Evolutionary conservation across 2,329 filamentous ascomycete species (phyloP), one percentile per base, ranked within the genome.

Genomic region (Fusarium agapanthi): DNA sequence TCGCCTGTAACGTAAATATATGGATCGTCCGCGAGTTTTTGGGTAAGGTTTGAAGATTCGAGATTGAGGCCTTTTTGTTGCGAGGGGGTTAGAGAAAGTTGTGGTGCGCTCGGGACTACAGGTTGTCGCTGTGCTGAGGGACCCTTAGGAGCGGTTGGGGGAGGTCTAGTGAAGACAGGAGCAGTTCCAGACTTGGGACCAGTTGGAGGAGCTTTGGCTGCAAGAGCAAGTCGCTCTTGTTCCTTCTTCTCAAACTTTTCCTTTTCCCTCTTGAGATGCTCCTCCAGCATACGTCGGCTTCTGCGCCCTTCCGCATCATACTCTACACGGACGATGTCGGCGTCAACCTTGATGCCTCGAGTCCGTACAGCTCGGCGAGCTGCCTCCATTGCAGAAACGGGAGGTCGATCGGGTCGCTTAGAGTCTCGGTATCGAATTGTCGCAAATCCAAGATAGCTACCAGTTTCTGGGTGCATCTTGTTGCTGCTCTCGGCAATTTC

Each of bases 381-480:
- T 44, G 95, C 93, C 67, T 93, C 91, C 44, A 92, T 90, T 11
- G 94, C 96, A 55, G 91, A 88, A 43, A 94, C 84, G 60, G 83
- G 81, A 10, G 80, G 79, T 12, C 78, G 78, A 48, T 80, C 81
- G 9, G 80, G 75, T 20, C 80, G 81, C 84, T 89, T 88, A 5
- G 87, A 85, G 79, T 98, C 95, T 77, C 92, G 91, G 81, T 97
- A 99, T 66, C 92, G 91, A 79, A 99, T 94, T 22, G 94, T 94
- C 73, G 94, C 97, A 79, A 99, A 95, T 18, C 96, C 96, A 18
- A 99, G 88, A 79, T 97, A 97, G 78, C 94, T 96, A 24, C 96
- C 96, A 18, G 95, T 98, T 65, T 95, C 92, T 14, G 96, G 96
- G 81, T 99, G 95, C 78, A 97, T 95, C 80, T 97, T 95, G 79